Percentiles rank a stretch among this genome's conserved stretches.
These are phyloP conservation scores for Hydrangea macrophylla DNA, from an alignment of 148 eudicot genomes.

Conservation along the genomic window DNA sequence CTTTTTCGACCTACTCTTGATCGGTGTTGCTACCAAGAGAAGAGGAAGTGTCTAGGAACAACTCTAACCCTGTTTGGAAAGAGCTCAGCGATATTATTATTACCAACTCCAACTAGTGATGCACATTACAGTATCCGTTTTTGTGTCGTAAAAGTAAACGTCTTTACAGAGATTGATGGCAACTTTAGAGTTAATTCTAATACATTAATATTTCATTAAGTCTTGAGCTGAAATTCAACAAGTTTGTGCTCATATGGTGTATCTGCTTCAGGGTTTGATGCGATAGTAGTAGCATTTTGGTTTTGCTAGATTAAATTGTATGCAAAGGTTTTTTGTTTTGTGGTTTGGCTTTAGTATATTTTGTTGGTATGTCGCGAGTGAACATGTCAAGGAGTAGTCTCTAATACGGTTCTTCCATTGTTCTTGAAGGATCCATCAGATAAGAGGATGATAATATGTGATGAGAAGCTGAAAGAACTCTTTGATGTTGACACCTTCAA, in stretches of 20 bases:
- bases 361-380: background rate
- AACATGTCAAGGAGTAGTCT: background rate
- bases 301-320: background rate
- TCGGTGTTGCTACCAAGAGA: too few species aligned
- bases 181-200: background rate
- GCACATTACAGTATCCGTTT: too few species aligned
- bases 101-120: too few species aligned
- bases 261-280: background rate
- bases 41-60: too few species aligned
- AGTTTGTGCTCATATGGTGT: background rate
- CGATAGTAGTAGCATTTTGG: background rate
- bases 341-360: background rate
- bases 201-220: background rate
- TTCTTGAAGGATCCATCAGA: slow-evolving; percentile 79
- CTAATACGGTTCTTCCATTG: slow-evolving; percentile 10
- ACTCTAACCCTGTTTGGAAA: too few species aligned
- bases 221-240: background rate
- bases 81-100: too few species aligned
- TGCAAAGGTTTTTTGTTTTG: background rate
- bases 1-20: too few species aligned
- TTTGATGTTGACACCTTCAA: slow-evolving; percentile 66
- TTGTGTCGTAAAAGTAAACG: too few species aligned
- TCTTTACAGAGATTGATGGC: too few species aligned
- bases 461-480: slow-evolving; percentile 91
- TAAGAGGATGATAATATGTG: slow-evolving; percentile 69